Evolutionary conservation across 73 alveolate species (phyloP).

Genomic region (Symbiodinium pilosum): DNA sequence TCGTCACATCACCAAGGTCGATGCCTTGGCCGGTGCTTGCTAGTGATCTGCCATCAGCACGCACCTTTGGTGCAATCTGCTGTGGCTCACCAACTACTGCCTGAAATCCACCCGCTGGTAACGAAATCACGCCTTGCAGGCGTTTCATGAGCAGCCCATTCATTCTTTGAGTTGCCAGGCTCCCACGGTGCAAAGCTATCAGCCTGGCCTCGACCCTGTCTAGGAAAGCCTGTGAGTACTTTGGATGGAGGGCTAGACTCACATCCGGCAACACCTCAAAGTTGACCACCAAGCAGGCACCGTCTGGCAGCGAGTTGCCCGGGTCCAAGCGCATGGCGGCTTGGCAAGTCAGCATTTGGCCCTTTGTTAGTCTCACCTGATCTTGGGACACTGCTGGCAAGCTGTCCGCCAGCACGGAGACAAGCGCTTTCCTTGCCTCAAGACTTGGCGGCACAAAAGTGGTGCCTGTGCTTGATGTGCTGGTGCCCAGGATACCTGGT

Average conservation of each 20-base stretch:
- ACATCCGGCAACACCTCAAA: constrained; percentile 46
- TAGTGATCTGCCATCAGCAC: background rate
- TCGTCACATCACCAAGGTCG: background rate
- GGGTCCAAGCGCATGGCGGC: background rate
- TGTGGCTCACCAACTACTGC: constrained; percentile 38
- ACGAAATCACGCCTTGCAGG: background rate
- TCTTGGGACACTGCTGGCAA: background rate
- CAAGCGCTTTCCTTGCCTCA: constrained; percentile 9
- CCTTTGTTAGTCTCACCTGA: background rate
- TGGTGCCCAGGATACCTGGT: background rate
- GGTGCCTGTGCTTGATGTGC: background rate
- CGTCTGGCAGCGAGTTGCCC: background rate
- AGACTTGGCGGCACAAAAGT: background rate
- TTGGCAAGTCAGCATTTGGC: constrained; percentile 14
- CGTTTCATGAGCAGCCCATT: background rate
- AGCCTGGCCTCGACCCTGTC: constrained; percentile 53
- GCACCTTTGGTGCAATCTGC: constrained; percentile 74
- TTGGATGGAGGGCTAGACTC: constrained; percentile 23
- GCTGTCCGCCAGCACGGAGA: constrained; percentile 22
- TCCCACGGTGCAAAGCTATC: constrained; percentile 56
- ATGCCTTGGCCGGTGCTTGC: background rate
- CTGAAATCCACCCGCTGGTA: background rate
- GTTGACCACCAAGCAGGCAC: constrained; percentile 34
- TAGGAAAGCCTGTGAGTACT: constrained; percentile 62
- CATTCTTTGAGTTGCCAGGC: background rate